phyloP scores from a whole-genome alignment of 148 eudicot species.

The Pharnaceum exiguum region DNA sequence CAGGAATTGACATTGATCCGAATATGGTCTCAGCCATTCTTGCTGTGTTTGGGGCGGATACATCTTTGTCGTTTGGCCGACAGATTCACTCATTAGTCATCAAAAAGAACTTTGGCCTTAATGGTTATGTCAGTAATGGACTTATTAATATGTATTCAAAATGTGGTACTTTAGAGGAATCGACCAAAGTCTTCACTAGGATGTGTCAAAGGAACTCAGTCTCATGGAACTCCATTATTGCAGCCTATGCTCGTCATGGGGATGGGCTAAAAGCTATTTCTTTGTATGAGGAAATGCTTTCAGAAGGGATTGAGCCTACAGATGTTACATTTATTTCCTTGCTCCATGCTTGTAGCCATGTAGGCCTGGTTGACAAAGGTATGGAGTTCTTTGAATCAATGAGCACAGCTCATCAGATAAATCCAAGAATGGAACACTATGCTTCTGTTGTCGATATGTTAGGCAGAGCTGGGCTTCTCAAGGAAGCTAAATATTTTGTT shows the following conservation, averaged over 20 bases:
- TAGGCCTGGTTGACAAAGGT: constrained; percentile 70
- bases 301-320: constrained; percentile 49
- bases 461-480: constrained; percentile 69
- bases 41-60: constrained; percentile 63
- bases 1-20: constrained; percentile 56
- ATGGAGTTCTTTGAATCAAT: constrained; percentile 69
- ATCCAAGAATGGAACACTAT: constrained; percentile 87
- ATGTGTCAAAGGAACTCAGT: constrained; percentile 60
- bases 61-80: constrained; percentile 61
- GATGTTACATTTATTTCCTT: constrained; percentile 78
- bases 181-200: constrained; percentile 40
- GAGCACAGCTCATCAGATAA: constrained; percentile 42
- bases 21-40: constrained; percentile 78
- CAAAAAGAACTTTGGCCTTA: constrained; percentile 47
- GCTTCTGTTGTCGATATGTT: constrained; percentile 86
- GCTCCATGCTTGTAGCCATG: constrained; percentile 92
- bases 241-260: constrained; percentile 92
- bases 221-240: constrained; percentile 87
- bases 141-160: constrained; percentile 91
- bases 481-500: constrained; percentile 62
- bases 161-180: constrained; percentile 65
- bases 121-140: constrained; percentile 66
- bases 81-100: constrained; percentile 61
- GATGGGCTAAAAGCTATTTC: constrained; percentile 61
- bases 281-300: constrained; percentile 55